Evolutionary conservation across 1,284 basidiomycete genomes (phyloP), one percentile per base, ranked within the genome.

Genomic region (Porphyrellus sp.): DNA sequence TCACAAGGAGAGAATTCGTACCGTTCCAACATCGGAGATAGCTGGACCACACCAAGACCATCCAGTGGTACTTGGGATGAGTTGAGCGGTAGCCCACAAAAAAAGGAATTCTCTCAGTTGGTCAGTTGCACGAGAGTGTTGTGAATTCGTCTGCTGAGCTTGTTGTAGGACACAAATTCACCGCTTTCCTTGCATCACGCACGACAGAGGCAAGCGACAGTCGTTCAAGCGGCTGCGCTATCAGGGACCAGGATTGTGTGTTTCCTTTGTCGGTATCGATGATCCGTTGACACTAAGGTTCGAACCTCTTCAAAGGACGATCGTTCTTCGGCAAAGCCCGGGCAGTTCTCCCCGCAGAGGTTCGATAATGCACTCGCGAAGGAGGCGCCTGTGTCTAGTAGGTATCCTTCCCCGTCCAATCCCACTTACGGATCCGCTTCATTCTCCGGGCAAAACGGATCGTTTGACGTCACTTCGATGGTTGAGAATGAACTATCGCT

Each of bases 21-120:
- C 59, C 79, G 77, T 49, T 60, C 74, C 18, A 75, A 70, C 53
- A 63, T 79, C 23, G 72, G 68, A 7, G 84, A 85, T 45, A 71
- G 72, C 35, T 86, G 83, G 80, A 70, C 74, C n/a, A 59, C 74
- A 8, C 71, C 78, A 5, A 74, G 82, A 49, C 72, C 79, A 33
- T 69, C 76, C 12, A 80, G 78, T 59, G 79, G 77, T 35, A 73
- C 76, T 34, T 88, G 85, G 85, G 86, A 85, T 51, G 85, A 86
- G 53, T 62, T 73, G 46, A 71, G 62, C 42, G 74, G 69, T 38
- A 77, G 72, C 50, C 75, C 77, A 18, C 73, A 78, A 61, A 77
- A 72, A 64, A 77, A 75, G 57, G 82, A 82, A 38, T 72, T 74
- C 49, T 63, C 73, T 45, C 74, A 77, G 58, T 51, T 82, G 69